Base-by-base conservation (phyloP, 2,329 filamentous ascomycete genomes). In the Colletotrichum plurivorum region DNA sequence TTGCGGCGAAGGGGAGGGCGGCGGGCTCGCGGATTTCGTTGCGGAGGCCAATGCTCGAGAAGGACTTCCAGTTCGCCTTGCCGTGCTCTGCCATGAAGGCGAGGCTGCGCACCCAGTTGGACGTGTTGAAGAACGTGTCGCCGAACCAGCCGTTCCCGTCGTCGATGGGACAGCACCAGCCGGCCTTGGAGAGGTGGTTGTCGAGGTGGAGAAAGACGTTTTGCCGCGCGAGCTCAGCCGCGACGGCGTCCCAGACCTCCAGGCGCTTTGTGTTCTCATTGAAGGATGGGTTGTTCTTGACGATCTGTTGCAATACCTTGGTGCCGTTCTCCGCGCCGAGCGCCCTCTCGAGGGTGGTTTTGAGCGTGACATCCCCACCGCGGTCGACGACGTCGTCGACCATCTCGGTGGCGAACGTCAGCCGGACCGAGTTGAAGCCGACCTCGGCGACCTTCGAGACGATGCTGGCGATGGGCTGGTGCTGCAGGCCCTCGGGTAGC, bases 341-440 rank as follows among this genome's bases (percentile, higher is more conserved):
- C 36, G 80, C 82, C 5, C 73, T 75, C 12, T 69, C 74, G 18
- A 85, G 79, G 0, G 82, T 80, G 10, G 73, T 73, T 52, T 76
- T 74, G 5, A 85, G 74, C 1, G 80, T 77, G 66, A 84, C 83
- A 41, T 73, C 69, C 9, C 78, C 79, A 16, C 75, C 77, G 51
- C 81, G 79, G 27, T 78, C 77, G 49, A 81, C 77, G 67, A 83
- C 82, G 70, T 84, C 78, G 69, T 89, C 87, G 43, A 89, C 78
- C 85, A 89, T 86, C 72, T 89, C 82, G 71, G 85, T 88, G 1
- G 87, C 85, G 67, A 85, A 89, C 0, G 86, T 88, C 67, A 89
- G 75, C 4, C 87, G 84, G 15, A 89, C 83, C 1, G 84, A 82
- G 72, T 89, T 89, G 77, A 89, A 84, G 15, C 85, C 85, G 1